These are phyloP conservation scores for Penicillium sp. DNA, from an alignment of 2,329 filamentous ascomycete species.

Conservation along the genomic window DNA sequence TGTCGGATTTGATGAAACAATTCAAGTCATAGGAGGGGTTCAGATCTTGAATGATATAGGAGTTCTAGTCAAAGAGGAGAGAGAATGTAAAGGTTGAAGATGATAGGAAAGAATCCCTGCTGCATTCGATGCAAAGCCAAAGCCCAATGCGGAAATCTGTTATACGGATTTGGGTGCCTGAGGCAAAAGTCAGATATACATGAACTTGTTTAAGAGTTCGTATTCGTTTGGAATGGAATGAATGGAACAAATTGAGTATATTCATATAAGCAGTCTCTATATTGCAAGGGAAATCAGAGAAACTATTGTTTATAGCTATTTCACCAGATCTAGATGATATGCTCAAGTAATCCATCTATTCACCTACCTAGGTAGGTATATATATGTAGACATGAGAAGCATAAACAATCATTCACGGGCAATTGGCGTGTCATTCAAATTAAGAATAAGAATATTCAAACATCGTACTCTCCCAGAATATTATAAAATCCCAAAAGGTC, in stretches of 20 bases:
- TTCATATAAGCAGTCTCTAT: too few species aligned
- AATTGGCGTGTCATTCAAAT: background rate
- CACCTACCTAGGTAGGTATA: too few species aligned
- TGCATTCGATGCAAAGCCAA: conserved; percentile 3
- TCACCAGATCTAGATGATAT: background rate
- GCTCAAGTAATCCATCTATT: background rate
- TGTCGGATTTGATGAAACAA: background rate
- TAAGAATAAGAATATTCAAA: background rate
- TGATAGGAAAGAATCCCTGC: background rate
- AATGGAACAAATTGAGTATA: background rate
- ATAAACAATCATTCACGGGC: background rate
- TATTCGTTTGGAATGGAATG: background rate
- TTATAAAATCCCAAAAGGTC: background rate
- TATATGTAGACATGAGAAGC: background rate
- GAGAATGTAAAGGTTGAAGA: background rate
- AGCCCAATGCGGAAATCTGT: conserved; percentile 9
- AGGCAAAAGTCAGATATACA: conserved; percentile 1
- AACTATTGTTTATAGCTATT: background rate
- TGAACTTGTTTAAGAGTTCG: background rate
- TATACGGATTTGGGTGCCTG: background rate
- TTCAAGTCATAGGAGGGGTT: background rate
- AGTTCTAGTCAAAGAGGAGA: background rate
- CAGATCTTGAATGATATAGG: background rate
- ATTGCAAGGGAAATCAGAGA: background rate
- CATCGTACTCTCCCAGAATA: too few species aligned